Evolutionary conservation across 1,284 basidiomycete genomes (phyloP).

Genomic region (Malassezia psittaci): DNA sequence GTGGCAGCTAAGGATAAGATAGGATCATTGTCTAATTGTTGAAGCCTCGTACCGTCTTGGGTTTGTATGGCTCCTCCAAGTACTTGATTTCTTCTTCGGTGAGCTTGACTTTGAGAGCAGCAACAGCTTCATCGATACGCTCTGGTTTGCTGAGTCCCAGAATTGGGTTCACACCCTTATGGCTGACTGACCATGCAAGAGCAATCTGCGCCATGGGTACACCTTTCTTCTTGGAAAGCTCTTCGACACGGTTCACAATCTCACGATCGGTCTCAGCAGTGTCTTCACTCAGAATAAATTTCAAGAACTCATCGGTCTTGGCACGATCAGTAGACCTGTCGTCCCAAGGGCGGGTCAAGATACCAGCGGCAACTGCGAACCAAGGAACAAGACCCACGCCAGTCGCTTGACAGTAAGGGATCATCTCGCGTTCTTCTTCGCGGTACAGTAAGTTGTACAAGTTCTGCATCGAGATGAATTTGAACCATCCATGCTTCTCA

Average conservation of each 20-base stretch:
- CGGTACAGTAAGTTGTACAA: slow-evolving; percentile 56
- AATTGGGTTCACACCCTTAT: slow-evolving; percentile 10
- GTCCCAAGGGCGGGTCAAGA: slow-evolving; percentile 46
- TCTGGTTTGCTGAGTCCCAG: slow-evolving; percentile 12
- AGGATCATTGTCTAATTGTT: not conserved
- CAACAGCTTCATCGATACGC: slow-evolving; percentile 12
- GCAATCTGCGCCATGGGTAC: slow-evolving; percentile 50
- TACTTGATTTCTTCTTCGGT: slow-evolving; percentile 4
- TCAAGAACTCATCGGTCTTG: not conserved
- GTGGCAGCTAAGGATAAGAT: not conserved
- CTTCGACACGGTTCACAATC: slow-evolving; percentile 47
- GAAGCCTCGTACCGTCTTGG: slow-evolving; percentile 6
- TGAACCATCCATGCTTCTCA: slow-evolving; percentile 12
- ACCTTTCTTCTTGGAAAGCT: slow-evolving; percentile 48
- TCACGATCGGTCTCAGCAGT: slow-evolving; percentile 7
- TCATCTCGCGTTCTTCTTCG: slow-evolving; percentile 62
- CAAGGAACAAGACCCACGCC: slow-evolving; percentile 52
- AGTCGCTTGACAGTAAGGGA: slow-evolving; percentile 54
- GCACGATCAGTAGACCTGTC: slow-evolving; percentile 1
- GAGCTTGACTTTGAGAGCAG: slow-evolving; percentile 5
- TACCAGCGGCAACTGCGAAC: slow-evolving; percentile 50
- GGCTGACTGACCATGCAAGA: slow-evolving; percentile 44
- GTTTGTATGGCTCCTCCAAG: slow-evolving; percentile 11
- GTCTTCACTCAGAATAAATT: not conserved
- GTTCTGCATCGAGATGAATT: slow-evolving; percentile 59